phyloP scores from a whole-genome alignment of 2,329 filamentous ascomycete species.

The Talaromyces sp. region DNA sequence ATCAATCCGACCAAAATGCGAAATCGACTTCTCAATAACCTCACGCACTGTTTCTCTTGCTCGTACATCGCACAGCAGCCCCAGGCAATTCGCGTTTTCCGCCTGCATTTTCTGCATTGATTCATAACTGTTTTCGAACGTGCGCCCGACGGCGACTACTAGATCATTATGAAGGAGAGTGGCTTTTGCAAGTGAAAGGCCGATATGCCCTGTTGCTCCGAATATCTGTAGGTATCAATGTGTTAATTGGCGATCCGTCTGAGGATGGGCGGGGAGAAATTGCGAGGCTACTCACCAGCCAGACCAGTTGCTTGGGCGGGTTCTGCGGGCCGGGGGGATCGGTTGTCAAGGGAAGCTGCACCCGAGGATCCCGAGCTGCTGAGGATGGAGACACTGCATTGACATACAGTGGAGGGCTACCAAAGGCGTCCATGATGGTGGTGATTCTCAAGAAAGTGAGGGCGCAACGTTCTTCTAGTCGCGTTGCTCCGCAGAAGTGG shows the following conservation, averaged over 20 bases:
- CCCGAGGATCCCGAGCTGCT: constrained; percentile 35
- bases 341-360: constrained; percentile 74
- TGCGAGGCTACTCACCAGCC: constrained; percentile 65
- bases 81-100: constrained; percentile 59
- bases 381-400: constrained; percentile 14
- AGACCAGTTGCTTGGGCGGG: constrained; percentile 71
- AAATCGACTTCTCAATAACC: constrained; percentile 66
- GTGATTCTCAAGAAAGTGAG: background rate
- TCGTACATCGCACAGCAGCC: constrained; percentile 85
- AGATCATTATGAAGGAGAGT: constrained; percentile 76
- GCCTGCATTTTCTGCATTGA: constrained; percentile 68
- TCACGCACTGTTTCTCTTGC: constrained; percentile 70
- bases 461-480: background rate
- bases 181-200: constrained; percentile 78
- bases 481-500: background rate
- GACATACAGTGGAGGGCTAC: constrained; percentile 6
- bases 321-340: constrained; percentile 72
- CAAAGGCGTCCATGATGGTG: constrained; percentile 7
- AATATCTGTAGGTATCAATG: constrained; percentile 61
- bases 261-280: background rate
- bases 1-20: constrained; percentile 76
- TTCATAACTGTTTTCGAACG: constrained; percentile 67
- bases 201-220: constrained; percentile 96
- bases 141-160: constrained; percentile 80
- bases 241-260: background rate